Evolutionary conservation across 441 rosid species (phyloP).

Genomic region (Syzygium malaccense): DNA sequence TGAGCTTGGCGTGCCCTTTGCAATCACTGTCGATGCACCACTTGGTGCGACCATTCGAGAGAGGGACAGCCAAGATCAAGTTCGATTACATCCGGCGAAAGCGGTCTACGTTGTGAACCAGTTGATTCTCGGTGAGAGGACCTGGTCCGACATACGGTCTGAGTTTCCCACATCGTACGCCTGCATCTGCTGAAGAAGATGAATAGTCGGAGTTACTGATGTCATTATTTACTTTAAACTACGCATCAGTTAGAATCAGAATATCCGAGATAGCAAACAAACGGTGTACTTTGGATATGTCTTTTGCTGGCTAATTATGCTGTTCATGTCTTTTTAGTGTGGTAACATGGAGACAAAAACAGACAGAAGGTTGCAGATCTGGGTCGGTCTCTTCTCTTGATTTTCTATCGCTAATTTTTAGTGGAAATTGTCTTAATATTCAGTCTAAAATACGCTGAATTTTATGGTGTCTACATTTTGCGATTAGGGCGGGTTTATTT

Average conservation of each 20-base stretch:
- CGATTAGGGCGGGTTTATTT: no score
- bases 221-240: neutral
- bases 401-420: neutral
- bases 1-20: no score
- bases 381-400: neutral
- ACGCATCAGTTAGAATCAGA: neutral
- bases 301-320: neutral
- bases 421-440: no score
- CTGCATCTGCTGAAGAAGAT: slow-evolving; percentile 27
- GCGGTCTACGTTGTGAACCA: neutral
- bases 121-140: slow-evolving; percentile 36
- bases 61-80: no score
- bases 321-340: neutral
- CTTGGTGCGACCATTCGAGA: neutral
- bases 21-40: neutral
- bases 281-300: neutral
- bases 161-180: slow-evolving; percentile 40
- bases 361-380: neutral
- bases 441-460: no score
- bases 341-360: neutral
- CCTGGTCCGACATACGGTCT: slow-evolving; percentile 57
- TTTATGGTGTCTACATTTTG: no score
- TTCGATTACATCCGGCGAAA: no score
- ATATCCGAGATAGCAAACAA: neutral
- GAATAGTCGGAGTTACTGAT: slow-evolving; percentile 3